Evolutionary conservation across 2,329 filamentous ascomycete genomes (phyloP).

Genomic region (Cladosporium colombiae): DNA sequence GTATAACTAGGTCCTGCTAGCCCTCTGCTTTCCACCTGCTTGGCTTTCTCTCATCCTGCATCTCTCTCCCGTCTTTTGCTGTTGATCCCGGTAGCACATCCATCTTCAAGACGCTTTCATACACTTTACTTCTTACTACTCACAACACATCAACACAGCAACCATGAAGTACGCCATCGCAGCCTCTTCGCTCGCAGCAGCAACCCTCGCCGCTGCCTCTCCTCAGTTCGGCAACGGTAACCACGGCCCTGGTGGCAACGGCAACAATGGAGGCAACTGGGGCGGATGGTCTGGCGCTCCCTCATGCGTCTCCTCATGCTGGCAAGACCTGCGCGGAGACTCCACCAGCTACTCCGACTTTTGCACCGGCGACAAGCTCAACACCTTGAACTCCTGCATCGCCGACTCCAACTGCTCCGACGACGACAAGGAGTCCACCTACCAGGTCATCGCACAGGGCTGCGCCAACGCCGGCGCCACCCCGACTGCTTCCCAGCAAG

Average conservation of each 20-base stretch:
- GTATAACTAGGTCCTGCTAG: constrained; percentile 11
- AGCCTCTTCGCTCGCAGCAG: constrained; percentile 13
- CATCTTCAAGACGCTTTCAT: not conserved
- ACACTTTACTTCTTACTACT: not conserved
- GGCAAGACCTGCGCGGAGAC: constrained; percentile 20
- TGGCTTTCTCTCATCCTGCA: constrained; percentile 4
- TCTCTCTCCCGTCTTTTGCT: constrained; percentile 3
- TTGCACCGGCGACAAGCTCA: constrained; percentile 28
- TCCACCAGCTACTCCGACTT: constrained; percentile 23
- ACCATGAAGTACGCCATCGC: constrained; percentile 20
- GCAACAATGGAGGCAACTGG: constrained; percentile 1
- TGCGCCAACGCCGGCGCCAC: constrained; percentile 33
- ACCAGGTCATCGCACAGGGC: constrained; percentile 32
- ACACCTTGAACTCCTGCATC: constrained; percentile 30
- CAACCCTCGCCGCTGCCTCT: constrained; percentile 18
- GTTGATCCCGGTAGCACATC: constrained; percentile 19
- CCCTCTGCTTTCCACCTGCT: not conserved
- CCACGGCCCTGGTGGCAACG: constrained; percentile 4
- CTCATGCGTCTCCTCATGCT: constrained; percentile 18
- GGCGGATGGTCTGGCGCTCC: constrained; percentile 11
- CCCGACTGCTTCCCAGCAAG: constrained; percentile 29
- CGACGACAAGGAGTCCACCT: constrained; percentile 29
- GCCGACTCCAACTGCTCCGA: constrained; percentile 27
- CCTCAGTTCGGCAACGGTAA: constrained; percentile 17
- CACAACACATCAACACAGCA: not conserved